Evolutionary conservation across 1,139 yeast genomes (phyloP), one percentile per base, ranked within the genome.

Genomic region (Pichia terricola): DNA sequence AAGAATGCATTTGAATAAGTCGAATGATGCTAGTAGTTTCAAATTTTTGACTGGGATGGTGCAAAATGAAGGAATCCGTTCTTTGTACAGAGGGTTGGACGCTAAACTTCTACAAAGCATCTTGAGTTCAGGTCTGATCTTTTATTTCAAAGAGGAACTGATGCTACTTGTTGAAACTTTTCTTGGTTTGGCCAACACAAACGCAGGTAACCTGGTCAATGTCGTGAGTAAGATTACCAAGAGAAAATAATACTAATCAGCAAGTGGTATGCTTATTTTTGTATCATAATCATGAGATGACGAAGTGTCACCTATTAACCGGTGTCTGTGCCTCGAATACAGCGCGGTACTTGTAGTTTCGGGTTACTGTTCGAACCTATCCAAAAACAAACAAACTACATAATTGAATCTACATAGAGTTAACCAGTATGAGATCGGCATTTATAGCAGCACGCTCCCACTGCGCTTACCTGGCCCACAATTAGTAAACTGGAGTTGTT

Each of bases 91-190:
- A 42, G 96, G 96, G 1, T 73, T 89, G 52, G 68, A 75, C 41
- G 79, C 89, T 43, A 89, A 89, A 66, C 71, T 89, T 49, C 61
- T 81, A 32, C 97, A 89, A 65, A 80, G 91, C 45, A 87, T 89
- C 44, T 62, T 82, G 47, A 86, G 95, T 38, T 94, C 96, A 5
- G 96, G 96, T 1, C 84, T 89, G 58, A 71, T 89, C 56, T 89
- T 89, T 62, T 85, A 81, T 63, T 88, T 89, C 66, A 89, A 89
- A 67, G 96, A 89, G 62, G 91, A 85, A 63, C 73, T 88, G 52
- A 73, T 80, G 47, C 56, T 63, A 4, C 68, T 78, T n/a, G 70
- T 77, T 45, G 45, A 16, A 7, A n/a, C 35, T n/a, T 34, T 30
- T 8, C 2, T 30, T 8, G 33, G 33, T 16, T 16, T 16, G 22